phyloP scores from a whole-genome alignment of 441 rosid species.

The Kokia cookei region DNA sequence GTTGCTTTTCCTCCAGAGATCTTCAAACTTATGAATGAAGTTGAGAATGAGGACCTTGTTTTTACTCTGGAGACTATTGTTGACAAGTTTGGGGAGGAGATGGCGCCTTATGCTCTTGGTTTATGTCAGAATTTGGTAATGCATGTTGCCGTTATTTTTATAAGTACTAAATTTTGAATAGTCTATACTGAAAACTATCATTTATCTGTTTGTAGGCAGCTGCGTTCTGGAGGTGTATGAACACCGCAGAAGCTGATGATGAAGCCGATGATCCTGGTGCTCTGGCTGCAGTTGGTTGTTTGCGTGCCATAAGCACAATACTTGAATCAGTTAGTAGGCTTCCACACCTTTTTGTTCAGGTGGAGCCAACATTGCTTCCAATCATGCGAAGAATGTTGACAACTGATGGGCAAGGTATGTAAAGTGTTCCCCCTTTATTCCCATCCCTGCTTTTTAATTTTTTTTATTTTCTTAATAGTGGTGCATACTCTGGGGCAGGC shows the following conservation, averaged over 20 bases:
- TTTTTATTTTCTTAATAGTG: background rate
- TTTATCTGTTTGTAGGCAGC: slow-evolving; percentile 55
- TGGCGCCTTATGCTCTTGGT: slow-evolving; percentile 96
- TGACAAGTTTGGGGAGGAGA: slow-evolving; percentile 98
- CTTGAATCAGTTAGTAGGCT: slow-evolving; percentile 96
- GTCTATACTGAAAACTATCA: slow-evolving; percentile 9
- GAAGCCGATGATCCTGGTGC: slow-evolving; percentile 98
- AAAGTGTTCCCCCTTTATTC: background rate
- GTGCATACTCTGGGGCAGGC: background rate
- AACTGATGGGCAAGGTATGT: slow-evolving; percentile 92
- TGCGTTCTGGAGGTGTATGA: slow-evolving; percentile 97
- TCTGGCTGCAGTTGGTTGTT: slow-evolving; percentile 98
- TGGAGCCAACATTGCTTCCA: slow-evolving; percentile 94
- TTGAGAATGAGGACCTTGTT: slow-evolving; percentile 97
- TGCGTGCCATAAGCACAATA: slow-evolving; percentile 98
- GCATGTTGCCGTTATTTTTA: background rate
- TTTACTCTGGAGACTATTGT: slow-evolving; percentile 95
- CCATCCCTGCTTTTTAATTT: background rate
- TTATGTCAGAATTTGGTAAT: slow-evolving; percentile 97
- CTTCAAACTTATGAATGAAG: slow-evolving; percentile 97
- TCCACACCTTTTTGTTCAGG: slow-evolving; percentile 86
- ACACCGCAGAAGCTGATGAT: slow-evolving; percentile 82
- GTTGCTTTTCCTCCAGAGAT: slow-evolving; percentile 51
- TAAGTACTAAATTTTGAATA: background rate
- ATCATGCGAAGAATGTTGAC: slow-evolving; percentile 97